Evolutionary conservation across 768 basidiomycete genomes (phyloP).

Genomic region (Lactifluus subvellereus): DNA sequence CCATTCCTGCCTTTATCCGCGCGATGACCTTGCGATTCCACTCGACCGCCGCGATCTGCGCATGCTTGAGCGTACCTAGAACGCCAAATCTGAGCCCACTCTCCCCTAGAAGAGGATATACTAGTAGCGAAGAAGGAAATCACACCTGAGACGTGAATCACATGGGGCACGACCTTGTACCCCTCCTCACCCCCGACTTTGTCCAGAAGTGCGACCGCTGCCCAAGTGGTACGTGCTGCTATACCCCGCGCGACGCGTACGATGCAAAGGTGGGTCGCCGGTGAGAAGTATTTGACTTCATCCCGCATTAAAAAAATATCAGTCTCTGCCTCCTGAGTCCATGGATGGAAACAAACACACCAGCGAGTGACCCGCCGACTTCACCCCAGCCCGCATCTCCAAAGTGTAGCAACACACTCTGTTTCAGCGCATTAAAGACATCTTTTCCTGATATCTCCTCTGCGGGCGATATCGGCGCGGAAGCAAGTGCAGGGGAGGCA

Average conservation of each 20-base stretch:
- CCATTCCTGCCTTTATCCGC: constrained; percentile 40
- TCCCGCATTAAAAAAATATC: background rate
- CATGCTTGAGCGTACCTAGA: constrained; percentile 82
- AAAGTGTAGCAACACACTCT: constrained; percentile 65
- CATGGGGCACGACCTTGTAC: constrained; percentile 54
- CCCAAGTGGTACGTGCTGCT: constrained; percentile 76
- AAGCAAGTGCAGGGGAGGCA: constrained; percentile 56
- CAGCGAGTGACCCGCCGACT: constrained; percentile 62
- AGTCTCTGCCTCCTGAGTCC: background rate
- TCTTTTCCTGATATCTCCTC: constrained; percentile 62
- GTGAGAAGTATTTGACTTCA: constrained; percentile 84
- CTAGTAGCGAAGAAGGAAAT: constrained; percentile 4
- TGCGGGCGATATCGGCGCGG: constrained; percentile 46
- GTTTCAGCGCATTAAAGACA: constrained; percentile 63
- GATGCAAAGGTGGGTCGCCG: constrained; percentile 76
- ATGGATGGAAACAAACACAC: constrained; percentile 35
- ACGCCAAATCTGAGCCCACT: background rate
- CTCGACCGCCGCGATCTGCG: constrained; percentile 67
- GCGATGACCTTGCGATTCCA: constrained; percentile 71
- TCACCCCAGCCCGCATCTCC: constrained; percentile 87
- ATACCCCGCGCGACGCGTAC: constrained; percentile 74
- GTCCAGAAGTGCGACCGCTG: constrained; percentile 64
- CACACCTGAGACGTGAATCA: constrained; percentile 76
- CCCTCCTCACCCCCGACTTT: constrained; percentile 46
- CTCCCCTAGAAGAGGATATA: background rate